Base-by-base conservation (phyloP, 768 basidiomycete species). In the Hygrophorus russula region DNA sequence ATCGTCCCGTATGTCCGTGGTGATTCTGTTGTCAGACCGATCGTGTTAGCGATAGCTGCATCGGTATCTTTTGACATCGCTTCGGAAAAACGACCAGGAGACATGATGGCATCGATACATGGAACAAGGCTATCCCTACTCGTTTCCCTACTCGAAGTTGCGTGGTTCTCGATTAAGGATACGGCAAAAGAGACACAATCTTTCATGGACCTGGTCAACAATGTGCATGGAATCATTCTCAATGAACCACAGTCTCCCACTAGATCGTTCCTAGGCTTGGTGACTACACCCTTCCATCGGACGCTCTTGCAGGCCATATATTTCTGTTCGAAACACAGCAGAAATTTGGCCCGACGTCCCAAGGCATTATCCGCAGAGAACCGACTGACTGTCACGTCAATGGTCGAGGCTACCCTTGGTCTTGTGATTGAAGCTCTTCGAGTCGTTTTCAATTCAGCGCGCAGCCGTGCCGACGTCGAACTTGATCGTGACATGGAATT, bases 81-180 rank as follows among this genome's bases (percentile, higher is more conserved):
- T 0, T 58, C 58, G 14, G 92, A 93, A 60, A 68, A 61, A 31
- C 73, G 89, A 28, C 68, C 66, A 4, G 92, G 92, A 0, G 82
- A 90, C 46, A 83, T 92, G 74, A 85, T 92, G 78, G 70, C 82
- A 0, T 73, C 74, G 1, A 78, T 92, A 12, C 90, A 97, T 49
- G 73, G 76, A 2, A 75, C 82, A 17, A 71, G 89, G 27, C 62
- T 97, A 17, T 71, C 75, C 3, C 67, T 94, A 2, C 67, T 96
- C 2, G 68, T 90, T 17, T 73, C 81, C 0, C 58, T 93, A 39
- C 66, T 91, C n/a, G 86, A 96, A 51, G 70, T 84, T 3, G 77
- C 76, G 0, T 85, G 88, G 79, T 86, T 85, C 55, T 75, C 75
- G 2, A 65, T 72, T 0, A 56, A 69, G 5, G 77, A 79, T 49